Conservation (phyloP, 768 basidiomycete species). For the Stropharia rugosoannulata region DNA sequence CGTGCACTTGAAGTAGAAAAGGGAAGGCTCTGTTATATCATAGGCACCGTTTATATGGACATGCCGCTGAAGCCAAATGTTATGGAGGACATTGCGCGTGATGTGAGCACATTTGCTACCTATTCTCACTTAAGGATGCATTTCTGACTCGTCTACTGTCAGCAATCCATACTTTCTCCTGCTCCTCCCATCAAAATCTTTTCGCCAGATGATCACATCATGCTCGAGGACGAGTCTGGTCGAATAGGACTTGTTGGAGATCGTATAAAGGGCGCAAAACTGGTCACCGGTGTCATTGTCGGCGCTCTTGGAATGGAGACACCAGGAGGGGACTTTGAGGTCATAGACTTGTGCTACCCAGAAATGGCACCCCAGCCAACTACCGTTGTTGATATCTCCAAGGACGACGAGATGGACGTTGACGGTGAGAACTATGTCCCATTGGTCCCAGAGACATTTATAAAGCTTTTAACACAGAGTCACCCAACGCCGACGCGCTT, state of each 20-base stretch:
- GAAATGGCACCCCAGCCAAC: slow-evolving; percentile 71
- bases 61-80: slow-evolving; percentile 99
- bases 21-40: slow-evolving; percentile 82
- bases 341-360: slow-evolving; percentile 83
- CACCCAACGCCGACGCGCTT: slow-evolving; percentile 15
- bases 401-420: slow-evolving; percentile 59
- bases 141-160: not conserved
- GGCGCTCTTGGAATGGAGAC: slow-evolving; percentile 92
- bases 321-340: slow-evolving; percentile 87
- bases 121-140: not conserved
- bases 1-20: slow-evolving; percentile 87
- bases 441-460: slow-evolving; percentile 8
- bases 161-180: slow-evolving; percentile 91
- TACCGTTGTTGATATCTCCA: slow-evolving; percentile 18
- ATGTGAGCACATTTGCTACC: slow-evolving; percentile 54
- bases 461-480: slow-evolving; percentile 4
- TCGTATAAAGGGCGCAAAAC: slow-evolving; percentile 50
- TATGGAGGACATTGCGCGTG: slow-evolving; percentile 90
- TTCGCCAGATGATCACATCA: slow-evolving; percentile 75
- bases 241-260: slow-evolving; percentile 87
- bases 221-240: slow-evolving; percentile 96
- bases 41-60: slow-evolving; percentile 97
- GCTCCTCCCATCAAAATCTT: slow-evolving; percentile 73
- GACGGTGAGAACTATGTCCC: slow-evolving; percentile 48
- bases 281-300: slow-evolving; percentile 92